Conservation (phyloP, 495 filamentous ascomycete species). For the Lasiosphaeris hirsuta region DNA sequence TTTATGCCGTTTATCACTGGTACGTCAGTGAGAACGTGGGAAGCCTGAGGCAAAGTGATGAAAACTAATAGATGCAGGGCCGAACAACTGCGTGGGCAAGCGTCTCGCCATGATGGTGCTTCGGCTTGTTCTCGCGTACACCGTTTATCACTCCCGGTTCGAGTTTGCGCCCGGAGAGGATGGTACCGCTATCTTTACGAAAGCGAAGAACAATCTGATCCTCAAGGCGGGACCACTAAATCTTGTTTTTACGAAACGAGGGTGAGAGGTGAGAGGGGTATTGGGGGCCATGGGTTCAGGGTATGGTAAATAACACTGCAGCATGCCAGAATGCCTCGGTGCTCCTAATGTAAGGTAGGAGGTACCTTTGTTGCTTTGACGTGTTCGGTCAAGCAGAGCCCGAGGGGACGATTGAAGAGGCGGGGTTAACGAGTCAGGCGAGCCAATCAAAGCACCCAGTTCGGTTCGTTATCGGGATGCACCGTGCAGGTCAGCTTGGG, state of each 20-base stretch:
- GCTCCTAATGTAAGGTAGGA: too few relatives aligned
- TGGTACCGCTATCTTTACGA: slow-evolving; percentile 13
- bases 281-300: too few relatives aligned
- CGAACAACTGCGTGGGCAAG: slow-evolving; percentile 30
- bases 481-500: too few relatives aligned
- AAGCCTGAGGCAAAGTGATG: background rate
- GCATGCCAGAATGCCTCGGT: too few relatives aligned
- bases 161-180: slow-evolving; percentile 21
- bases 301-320: too few relatives aligned
- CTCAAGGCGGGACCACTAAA: slow-evolving; percentile 16
- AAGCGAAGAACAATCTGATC: slow-evolving; percentile 15
- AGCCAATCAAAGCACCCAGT: too few relatives aligned
- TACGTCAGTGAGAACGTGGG: background rate
- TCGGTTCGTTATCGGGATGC: too few relatives aligned
- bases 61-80: slow-evolving; percentile 14
- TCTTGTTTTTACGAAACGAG: slow-evolving; percentile 14
- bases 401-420: too few relatives aligned
- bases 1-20: slow-evolving; percentile 52
- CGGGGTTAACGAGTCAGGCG: too few relatives aligned
- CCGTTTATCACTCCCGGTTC: slow-evolving; percentile 14
- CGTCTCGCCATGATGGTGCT: slow-evolving; percentile 30
- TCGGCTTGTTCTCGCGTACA: slow-evolving; percentile 25
- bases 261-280: too few relatives aligned
- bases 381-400: too few relatives aligned
- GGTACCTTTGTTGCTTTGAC: too few relatives aligned